Evolutionary conservation across 371 early-diverging fungal species (phyloP), one percentile per base, ranked within the genome.

Genomic region (Lichtheimia ramosa): DNA sequence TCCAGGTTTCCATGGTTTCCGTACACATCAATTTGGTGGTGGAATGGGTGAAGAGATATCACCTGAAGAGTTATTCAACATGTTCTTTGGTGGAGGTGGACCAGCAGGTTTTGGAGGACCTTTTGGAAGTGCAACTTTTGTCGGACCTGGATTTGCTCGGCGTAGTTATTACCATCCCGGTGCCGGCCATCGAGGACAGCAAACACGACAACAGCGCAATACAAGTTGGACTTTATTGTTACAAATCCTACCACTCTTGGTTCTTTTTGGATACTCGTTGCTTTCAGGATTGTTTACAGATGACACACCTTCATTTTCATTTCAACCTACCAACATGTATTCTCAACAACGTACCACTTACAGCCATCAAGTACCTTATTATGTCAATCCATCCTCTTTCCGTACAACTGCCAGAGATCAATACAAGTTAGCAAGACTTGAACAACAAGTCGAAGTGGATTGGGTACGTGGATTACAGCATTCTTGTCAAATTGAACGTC

Each of bases 21-120:
- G 21, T n/a, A 46, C 46, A 18, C 46, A 46, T 46, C 46, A 46
- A 13, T 46, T 46, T 46, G 46, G 46, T 18, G 34, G 34, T 34
- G 46, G 46, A 6, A 46, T 46, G 46, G 86, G 85, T 21, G 87
- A 87, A 14, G 97, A 96, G 62, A 81, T 96, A n/a, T 89, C 87
- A 16, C 96, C 96, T 2, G 98, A 97, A 66, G 96, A 97, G 8
- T 61, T 97, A 25, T 96, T 97, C 81, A 94, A 94, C 71, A 95
- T 96, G 93, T 97, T 98, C 65, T 96, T 96, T 73, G 91, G 92
- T 3, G 94, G 90, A 15, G 84, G 72, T 25, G 54, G 52, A 28
- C 27, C 42, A 23, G 74, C 68, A 24, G 56, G 21, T 13, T 55
- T 55, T 43, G 71, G 70, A n/a, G 61, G 71, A 39, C 73, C 70